These are phyloP conservation scores for Diacronema lutheri DNA, from an alignment of 78 protist genomes.

Conservation along the genomic window DNA sequence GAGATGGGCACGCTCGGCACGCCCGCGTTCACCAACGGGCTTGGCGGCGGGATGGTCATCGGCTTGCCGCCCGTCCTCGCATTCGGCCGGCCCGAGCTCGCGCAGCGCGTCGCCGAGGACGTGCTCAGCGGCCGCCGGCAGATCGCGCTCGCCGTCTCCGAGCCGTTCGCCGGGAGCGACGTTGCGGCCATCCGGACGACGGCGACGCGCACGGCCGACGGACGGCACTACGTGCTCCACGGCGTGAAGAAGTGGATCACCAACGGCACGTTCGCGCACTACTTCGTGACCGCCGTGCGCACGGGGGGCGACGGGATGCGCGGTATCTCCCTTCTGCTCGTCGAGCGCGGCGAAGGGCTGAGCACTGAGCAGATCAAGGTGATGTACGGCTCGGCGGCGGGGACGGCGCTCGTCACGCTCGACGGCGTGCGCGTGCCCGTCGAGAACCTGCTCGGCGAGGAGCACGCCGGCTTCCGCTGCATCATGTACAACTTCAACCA, in stretches of 20 bases:
- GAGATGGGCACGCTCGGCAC: background rate
- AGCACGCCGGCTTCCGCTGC: background rate
- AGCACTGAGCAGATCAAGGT: background rate
- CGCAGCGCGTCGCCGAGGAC: background rate
- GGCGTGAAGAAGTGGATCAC: conserved; percentile 6
- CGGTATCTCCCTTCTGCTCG: background rate
- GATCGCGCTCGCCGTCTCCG: background rate
- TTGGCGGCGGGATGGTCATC: background rate
- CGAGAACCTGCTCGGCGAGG: background rate
- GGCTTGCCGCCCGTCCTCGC: background rate
- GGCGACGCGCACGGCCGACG: background rate
- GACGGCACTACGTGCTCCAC: background rate
- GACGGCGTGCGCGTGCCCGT: conserved; percentile 2
- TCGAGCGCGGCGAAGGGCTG: background rate
- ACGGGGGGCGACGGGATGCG: background rate
- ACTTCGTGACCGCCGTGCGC: background rate
- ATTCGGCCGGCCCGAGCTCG: background rate
- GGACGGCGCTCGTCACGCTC: background rate
- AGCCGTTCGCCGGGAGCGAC: background rate
- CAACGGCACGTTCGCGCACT: background rate
- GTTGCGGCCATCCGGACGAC: background rate
- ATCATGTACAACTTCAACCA: conserved; percentile 18
- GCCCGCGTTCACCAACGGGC: background rate
- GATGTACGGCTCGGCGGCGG: background rate
- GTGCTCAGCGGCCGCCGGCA: background rate